Percentiles rank a stretch among this genome's conserved stretches.
Evolutionary conservation across 208 protist genomes (phyloP).

Genomic region (Trypanosoma vivax): DNA sequence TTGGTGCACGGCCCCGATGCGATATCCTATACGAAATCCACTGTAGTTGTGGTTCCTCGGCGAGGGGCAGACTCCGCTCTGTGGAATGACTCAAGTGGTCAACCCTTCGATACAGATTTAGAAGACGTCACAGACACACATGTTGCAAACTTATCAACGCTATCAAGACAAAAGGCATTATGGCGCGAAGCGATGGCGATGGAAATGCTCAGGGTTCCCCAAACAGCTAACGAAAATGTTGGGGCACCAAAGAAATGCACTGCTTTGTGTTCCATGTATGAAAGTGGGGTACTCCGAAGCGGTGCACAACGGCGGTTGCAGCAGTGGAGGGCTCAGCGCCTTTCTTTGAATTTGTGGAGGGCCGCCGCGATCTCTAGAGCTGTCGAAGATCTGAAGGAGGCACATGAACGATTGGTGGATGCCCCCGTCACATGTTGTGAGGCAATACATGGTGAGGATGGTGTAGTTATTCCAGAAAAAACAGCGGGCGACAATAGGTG

Average conservation of each 20-base stretch:
- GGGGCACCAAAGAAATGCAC: conserved; percentile 5
- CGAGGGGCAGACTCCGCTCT: no score
- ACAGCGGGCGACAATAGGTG: background rate
- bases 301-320: conserved; percentile 27
- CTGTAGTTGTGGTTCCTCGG: no score
- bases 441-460: background rate
- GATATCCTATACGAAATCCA: no score
- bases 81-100: no score
- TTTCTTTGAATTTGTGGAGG: conserved; percentile 39
- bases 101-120: no score
- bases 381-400: conserved; percentile 47
- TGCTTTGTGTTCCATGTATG: conserved; percentile 33
- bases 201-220: conserved; percentile 40
- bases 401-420: conserved; percentile 25
- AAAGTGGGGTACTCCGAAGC: conserved; percentile 18
- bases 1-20: no score
- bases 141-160: conserved; percentile 25
- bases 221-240: conserved; percentile 23
- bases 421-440: background rate
- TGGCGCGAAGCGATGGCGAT: conserved; percentile 64
- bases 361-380: conserved; percentile 29
- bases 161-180: conserved; percentile 41
- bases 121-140: background rate
- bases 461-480: background rate
- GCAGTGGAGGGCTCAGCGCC: conserved; percentile 53